Conservation (phyloP, 1,284 basidiomycete genomes). For the Tilletia setariae region DNA sequence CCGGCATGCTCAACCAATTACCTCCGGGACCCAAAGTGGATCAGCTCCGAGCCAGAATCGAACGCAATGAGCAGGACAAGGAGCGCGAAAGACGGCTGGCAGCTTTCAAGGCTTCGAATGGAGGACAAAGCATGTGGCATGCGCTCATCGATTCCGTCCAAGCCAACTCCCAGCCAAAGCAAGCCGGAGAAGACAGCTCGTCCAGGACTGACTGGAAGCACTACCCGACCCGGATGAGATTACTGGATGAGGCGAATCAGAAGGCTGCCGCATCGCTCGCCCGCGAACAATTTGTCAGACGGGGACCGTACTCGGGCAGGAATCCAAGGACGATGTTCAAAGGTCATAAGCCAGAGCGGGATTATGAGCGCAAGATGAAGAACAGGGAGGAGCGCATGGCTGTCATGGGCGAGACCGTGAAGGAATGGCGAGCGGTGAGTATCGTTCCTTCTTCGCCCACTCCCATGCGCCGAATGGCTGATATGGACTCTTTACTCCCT, state of each 20-base stretch:
- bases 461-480: background rate
- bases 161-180: background rate
- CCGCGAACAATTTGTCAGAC: background rate
- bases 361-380: background rate
- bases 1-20: slow-evolving; percentile 5
- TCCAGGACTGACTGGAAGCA: background rate
- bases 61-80: background rate
- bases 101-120: background rate
- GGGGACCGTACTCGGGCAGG: slow-evolving; percentile 1
- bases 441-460: background rate
- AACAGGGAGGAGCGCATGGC: slow-evolving; percentile 9
- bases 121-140: background rate
- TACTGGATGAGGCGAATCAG: background rate
- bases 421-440: slow-evolving; percentile 12
- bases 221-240: background rate
- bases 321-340: slow-evolving; percentile 13
- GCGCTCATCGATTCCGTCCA: background rate
- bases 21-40: background rate
- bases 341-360: slow-evolving; percentile 10
- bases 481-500: background rate
- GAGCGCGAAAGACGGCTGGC: background rate
- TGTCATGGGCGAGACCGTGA: slow-evolving; percentile 8
- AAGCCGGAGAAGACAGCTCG: background rate
- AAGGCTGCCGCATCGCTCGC: background rate
- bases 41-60: background rate